Base-by-base conservation (phyloP, 164 flowering plant species). In the Piper longum region DNA sequence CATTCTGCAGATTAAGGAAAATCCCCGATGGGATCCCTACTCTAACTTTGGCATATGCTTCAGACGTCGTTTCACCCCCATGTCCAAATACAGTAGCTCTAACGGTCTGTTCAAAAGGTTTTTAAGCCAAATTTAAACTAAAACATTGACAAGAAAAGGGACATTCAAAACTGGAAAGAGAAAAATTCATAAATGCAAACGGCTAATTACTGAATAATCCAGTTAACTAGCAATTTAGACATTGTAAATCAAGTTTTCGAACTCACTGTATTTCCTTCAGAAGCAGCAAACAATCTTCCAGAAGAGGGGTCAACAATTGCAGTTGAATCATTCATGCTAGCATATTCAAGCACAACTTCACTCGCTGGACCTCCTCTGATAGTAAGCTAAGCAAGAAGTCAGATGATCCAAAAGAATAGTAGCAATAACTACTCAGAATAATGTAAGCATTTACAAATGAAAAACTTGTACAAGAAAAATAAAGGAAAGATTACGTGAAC, bases 311-410 rank as follows among this genome's bases (percentile, higher is more conserved):
- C 61, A 61, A 88, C 66, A 51, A 56, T 70, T 7, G 85, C 90
- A 69, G 78, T 79, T 52, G 55, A 70, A 66, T 80, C 80, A 69
- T 90, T 79, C 72, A 66, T 62, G 69, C 78, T 82, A 44, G 82
- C 69, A 71, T 74, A 93, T 72, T 78, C 85, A 57, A 80, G 71
- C 66, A 43, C 62, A 8, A 66, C 75, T 59, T 88, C 86, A 69
- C 77, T 56, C 56, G 72, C 79, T 67, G 98, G 98, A 43, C 98
- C 98, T 67, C 97, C 98, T 76, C 73, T 74, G 62, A 85, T 61
- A 58, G 85, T 76, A 67, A 93, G 77, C 96, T 89, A 69, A 63
- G 63, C 26, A 67, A 58, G 59, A 18, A 48, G 11, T 60, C 43
- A 60, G 44, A 40, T 40, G 59, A 17, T 26, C 16, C 7, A 55